Conservation (phyloP, 2,329 filamentous ascomycete species). For the Colletotrichum zoysiae region DNA sequence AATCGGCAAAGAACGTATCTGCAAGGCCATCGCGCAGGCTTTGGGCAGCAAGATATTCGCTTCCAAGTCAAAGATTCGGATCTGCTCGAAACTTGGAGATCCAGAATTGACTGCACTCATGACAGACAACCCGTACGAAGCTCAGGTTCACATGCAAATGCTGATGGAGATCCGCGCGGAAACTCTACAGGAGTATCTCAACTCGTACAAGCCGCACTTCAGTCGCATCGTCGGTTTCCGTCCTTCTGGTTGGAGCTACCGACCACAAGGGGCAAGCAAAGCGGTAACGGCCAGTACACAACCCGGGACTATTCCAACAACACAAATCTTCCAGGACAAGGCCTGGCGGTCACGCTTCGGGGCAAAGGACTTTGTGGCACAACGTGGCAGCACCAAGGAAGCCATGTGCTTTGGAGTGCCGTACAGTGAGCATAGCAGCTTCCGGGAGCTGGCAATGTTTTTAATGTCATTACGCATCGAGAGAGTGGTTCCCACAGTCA, state of each 20-base stretch:
- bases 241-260: conserved; percentile 94
- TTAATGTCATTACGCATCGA: conserved; percentile 89
- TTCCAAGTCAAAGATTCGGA: conserved; percentile 82
- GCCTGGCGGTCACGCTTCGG: conserved; percentile 83
- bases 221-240: conserved; percentile 89
- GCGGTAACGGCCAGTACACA: conserved; percentile 67
- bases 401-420: conserved; percentile 93
- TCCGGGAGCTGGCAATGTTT: conserved; percentile 94
- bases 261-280: conserved; percentile 68
- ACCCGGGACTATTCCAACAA: conserved; percentile 63
- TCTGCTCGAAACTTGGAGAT: conserved; percentile 88
- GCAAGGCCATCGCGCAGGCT: conserved; percentile 89
- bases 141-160: conserved; percentile 98
- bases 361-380: conserved; percentile 79
- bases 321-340: conserved; percentile 66
- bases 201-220: conserved; percentile 84
- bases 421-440: conserved; percentile 96
- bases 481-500: conserved; percentile 93
- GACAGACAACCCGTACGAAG: conserved; percentile 83
- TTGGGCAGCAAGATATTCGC: conserved; percentile 92
- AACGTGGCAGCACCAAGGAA: conserved; percentile 85
- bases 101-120: conserved; percentile 82
- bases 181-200: conserved; percentile 90
- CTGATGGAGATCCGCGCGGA: conserved; percentile 94
- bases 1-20: conserved; percentile 97